Base-by-base conservation (phyloP, 2,329 filamentous ascomycete genomes). In the Hymenoscyphus infarciens region DNA sequence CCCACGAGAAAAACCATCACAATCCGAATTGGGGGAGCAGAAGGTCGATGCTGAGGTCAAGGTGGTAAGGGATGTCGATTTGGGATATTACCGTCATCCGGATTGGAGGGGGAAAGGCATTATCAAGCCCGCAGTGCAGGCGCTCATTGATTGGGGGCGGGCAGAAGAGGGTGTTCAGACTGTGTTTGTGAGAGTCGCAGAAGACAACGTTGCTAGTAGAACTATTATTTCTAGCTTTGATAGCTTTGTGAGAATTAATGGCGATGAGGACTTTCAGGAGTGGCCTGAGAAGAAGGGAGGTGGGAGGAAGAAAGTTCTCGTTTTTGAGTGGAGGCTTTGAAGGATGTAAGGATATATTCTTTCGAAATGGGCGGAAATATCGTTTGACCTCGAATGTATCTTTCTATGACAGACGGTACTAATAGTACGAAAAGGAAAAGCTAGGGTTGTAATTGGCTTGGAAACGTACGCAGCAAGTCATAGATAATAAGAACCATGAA, bases 251-350 rank as follows among this genome's bases (percentile, higher is more conserved):
- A 60, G 56, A 25, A 25, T 31, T 29, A 55, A 60, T 25, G 33
- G 59, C 6, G 42, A 53, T 25, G 39, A 22, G 2, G 29, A 29
- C 6, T 53, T 11, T 16, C 15, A n/a, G 42, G 56, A 60, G 15
- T 66, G 61, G 61, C 66, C 66, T 22, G 63, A 65, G 49, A 38
- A 25, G 13, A 68, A 68, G 57, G 66, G 66, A 5, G 66, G 66
- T 56, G 63, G 63, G 38, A 45, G 33, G 56, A 66, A 33, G 61
- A 63, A 54, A 35, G 3, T 63, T 5, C 39, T 58, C n/a, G n/a
- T 33, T 59, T 68, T 63, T 63, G 53, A 55, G 38, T 67, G 65
- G 65, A 57, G 39, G 33, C 8, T 42, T 13, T 63, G 52, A 63
- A 11, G 16, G 6, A 27, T n/a, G 45, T 5, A 7, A 42, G 39